phyloP scores from a whole-genome alignment of 495 filamentous ascomycete genomes.

The Hypoxylon perforatum region DNA sequence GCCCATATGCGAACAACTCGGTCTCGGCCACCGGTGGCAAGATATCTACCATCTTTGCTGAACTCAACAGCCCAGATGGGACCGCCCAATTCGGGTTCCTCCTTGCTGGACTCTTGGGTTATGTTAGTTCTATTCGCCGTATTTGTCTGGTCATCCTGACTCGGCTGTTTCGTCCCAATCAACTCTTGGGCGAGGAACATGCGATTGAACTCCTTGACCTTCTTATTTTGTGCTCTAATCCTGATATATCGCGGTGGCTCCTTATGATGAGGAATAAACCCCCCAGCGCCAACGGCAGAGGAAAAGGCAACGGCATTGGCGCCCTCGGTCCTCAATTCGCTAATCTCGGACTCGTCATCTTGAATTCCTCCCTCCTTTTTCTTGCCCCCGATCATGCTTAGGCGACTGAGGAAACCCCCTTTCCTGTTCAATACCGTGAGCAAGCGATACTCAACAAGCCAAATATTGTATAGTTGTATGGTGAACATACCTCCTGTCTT shows the following conservation, averaged over 20 bases:
- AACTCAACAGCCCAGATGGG: slow-evolving; percentile 94
- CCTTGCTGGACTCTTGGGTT: slow-evolving; percentile 43
- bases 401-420: slow-evolving; percentile 86
- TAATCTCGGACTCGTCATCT: slow-evolving; percentile 78
- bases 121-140: slow-evolving; percentile 53
- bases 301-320: slow-evolving; percentile 83
- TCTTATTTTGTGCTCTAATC: slow-evolving; percentile 83
- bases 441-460: slow-evolving; percentile 17
- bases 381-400: slow-evolving; percentile 79
- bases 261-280: slow-evolving; percentile 88
- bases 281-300: slow-evolving; percentile 75
- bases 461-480: background rate
- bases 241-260: slow-evolving; percentile 93
- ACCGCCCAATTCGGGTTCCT: slow-evolving; percentile 52
- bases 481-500: slow-evolving; percentile 74
- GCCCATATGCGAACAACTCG: slow-evolving; percentile 88
- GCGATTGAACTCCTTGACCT: slow-evolving; percentile 81
- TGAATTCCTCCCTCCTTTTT: slow-evolving; percentile 70
- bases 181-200: slow-evolving; percentile 94
- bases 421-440: slow-evolving; percentile 66
- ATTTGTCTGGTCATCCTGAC: slow-evolving; percentile 17
- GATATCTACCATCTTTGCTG: slow-evolving; percentile 90
- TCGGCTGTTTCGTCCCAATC: slow-evolving; percentile 55
- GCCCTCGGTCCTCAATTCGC: slow-evolving; percentile 77
- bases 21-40: slow-evolving; percentile 91